Evolutionary conservation across 1,139 yeast species (phyloP).

Genomic region (Zygosaccharomyces sapae): DNA sequence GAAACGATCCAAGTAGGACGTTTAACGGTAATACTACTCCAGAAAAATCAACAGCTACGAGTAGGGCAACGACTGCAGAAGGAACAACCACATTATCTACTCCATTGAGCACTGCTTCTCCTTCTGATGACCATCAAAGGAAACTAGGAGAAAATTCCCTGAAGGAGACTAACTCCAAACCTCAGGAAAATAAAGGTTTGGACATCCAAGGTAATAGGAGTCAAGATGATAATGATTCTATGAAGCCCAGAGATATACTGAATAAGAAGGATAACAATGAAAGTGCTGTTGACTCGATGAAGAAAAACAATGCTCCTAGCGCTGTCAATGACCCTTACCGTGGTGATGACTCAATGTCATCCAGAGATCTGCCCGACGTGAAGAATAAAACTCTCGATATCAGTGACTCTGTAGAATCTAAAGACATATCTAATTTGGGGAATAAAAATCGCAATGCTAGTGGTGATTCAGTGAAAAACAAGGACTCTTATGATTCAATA

Average conservation of each 20-base stretch:
- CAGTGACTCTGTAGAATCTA: not conserved
- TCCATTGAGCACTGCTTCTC: slow-evolving; percentile 1
- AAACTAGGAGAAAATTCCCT: not conserved
- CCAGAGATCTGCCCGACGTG: no score
- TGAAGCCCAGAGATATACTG: not conserved
- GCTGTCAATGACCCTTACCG: no score
- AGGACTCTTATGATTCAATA: not conserved
- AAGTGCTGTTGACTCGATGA: no score
- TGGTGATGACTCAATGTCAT: no score
- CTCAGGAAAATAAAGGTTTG: not conserved
- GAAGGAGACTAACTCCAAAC: no score
- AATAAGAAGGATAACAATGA: not conserved
- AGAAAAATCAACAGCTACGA: not conserved
- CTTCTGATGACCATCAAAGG: not conserved
- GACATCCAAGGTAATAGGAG: not conserved
- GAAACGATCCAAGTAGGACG: not conserved
- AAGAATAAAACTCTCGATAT: no score
- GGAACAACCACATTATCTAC: slow-evolving; percentile 2
- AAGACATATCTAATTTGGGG: not conserved
- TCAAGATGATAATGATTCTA: not conserved
- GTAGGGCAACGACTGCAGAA: not conserved
- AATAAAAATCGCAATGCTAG: not conserved
- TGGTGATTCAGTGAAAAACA: not conserved
- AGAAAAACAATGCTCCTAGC: no score
- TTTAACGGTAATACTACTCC: not conserved